Evolutionary conservation across 306 rosid genomes (phyloP).

Genomic region (Quercus engelmannii): DNA sequence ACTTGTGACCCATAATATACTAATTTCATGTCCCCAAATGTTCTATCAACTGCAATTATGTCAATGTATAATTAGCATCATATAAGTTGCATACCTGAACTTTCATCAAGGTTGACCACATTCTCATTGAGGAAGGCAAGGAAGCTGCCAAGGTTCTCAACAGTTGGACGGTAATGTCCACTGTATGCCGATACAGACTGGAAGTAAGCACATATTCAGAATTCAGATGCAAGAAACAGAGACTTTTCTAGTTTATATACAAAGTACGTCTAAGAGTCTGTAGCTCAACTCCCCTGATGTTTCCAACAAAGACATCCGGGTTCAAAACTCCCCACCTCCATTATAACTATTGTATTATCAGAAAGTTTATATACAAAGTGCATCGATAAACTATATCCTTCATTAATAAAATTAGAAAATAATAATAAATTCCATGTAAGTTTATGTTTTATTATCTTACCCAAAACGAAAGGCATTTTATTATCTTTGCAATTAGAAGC

Average conservation of each 20-base stretch:
- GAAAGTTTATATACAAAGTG: not conserved
- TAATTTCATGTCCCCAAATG: not conserved
- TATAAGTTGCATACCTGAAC: slow-evolving; percentile 26
- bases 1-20: not conserved
- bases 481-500: not conserved
- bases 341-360: too few relatives aligned
- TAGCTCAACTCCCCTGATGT: too few relatives aligned
- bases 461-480: not conserved
- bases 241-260: not conserved
- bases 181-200: slow-evolving; percentile 42
- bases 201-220: not conserved
- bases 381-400: not conserved
- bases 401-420: not conserved
- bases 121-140: slow-evolving; percentile 34
- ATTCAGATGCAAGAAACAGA: not conserved
- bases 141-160: slow-evolving; percentile 32
- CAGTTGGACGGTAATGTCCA: slow-evolving; percentile 44
- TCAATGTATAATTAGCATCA: not conserved
- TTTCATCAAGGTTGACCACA: slow-evolving; percentile 26
- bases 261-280: not conserved
- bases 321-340: too few relatives aligned
- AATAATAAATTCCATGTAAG: not conserved
- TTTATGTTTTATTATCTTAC: not conserved
- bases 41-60: not conserved
- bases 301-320: too few relatives aligned